Evolutionary conservation across 176 grass and related monocot species (phyloP).

Genomic region (Carex kokanica): DNA sequence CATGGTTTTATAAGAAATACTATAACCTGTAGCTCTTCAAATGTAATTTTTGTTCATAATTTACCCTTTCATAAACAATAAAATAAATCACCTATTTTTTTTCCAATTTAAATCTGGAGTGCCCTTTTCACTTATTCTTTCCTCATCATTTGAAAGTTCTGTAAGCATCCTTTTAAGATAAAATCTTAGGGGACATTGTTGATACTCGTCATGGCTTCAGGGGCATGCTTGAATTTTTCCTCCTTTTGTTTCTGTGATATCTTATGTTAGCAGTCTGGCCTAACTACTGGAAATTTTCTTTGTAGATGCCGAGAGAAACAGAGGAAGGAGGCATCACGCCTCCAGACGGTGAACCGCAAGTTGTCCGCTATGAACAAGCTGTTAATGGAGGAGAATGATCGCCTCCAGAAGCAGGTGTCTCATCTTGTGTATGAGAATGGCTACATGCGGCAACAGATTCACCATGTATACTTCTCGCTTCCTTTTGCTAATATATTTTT

Average conservation of each 20-base stretch:
- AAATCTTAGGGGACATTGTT: slow-evolving; percentile 23
- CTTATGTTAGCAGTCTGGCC: not conserved
- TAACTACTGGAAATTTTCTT: slow-evolving; percentile 21
- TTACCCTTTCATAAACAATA: not conserved
- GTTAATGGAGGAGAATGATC: slow-evolving; percentile 99
- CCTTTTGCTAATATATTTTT: not conserved
- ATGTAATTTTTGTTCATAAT: not conserved
- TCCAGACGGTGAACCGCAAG: slow-evolving; percentile 91
- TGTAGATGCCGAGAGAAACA: slow-evolving; percentile 94
- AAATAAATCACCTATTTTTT: not conserved
- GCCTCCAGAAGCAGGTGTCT: slow-evolving; percentile 97
- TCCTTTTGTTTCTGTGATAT: slow-evolving; percentile 2
- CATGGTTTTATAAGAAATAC: not conserved
- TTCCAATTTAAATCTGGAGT: not conserved
- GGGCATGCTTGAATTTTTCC: not conserved
- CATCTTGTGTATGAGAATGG: slow-evolving; percentile 93
- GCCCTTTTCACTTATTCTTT: not conserved
- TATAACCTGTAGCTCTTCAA: not conserved
- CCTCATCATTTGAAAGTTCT: not conserved
- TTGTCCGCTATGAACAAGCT: slow-evolving; percentile 97
- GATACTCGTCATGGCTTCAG: not conserved
- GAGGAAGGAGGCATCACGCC: slow-evolving; percentile 85
- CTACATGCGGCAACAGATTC: slow-evolving; percentile 71
- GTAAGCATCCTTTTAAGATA: not conserved
- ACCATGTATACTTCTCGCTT: slow-evolving; percentile 52